Evolutionary conservation across 2,329 filamentous ascomycete species (phyloP), one percentile per base, ranked within the genome.

Genomic region (Hypoxylon sp.): DNA sequence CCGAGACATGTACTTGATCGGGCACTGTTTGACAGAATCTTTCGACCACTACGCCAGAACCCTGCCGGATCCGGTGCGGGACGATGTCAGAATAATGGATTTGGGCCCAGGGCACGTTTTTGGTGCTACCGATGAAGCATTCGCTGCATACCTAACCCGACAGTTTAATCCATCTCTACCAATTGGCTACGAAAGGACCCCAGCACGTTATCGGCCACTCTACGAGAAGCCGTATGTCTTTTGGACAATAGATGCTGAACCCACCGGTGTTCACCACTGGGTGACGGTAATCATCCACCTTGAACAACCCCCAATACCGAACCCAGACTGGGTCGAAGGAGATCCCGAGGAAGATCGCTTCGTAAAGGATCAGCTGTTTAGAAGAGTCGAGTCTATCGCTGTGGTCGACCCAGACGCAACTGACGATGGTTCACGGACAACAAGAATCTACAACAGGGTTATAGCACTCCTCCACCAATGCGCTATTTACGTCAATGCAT

Each of bases 241-340:
- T 41, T 73, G 72, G 73, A 38, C 65, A 5, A 60, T 74, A 17
- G 70, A 73, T 2, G 10, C 56, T 11, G 25, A 17, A 10, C 3
- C 6, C 3, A 5, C n/a, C 0, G 9, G 49, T 1, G 3, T 1
- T 3, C 60, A 30, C 25, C 60, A 36, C 1, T 74, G 70, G 72
- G 56, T 56, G n/a, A 57, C 64, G 0, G 59, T 61, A 11, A 53
- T 74, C 45, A 43, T 72, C 3, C 64, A 70, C 32, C 51, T 72
- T 17, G 21, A 11, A 10, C 48, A 17, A 2, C 28, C 1, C 9
- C 2, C 28, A 21, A 38, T 43, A 30, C 5, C 2, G 25, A 59
- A 49, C 55, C 30, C 19, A 4, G 19, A 38, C 4, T 59, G 43
- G 14, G 30, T 4, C 0, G 21, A 50, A 13, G 56, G 32, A 5